A percentile compares a stretch with the other conserved stretches of the same genome.
Conservation (phyloP, 1,284 basidiomycete species). For the Pholiota adiposa region DNA sequence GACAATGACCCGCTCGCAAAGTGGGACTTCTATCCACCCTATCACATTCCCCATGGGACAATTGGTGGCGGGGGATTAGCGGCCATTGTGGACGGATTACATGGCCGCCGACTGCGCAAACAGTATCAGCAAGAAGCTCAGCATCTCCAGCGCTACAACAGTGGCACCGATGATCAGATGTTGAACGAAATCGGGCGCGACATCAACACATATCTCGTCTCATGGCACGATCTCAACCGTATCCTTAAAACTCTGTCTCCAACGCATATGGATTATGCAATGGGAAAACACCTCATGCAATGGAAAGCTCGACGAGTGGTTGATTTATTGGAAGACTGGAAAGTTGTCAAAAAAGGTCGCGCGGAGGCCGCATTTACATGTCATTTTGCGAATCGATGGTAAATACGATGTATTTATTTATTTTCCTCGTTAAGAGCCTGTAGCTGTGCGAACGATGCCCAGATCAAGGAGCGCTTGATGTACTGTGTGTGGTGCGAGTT, state of each 20-base stretch:
- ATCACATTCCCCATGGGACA: background rate
- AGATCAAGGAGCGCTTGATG: no score
- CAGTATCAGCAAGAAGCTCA: background rate
- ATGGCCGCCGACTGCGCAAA: background rate
- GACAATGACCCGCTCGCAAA: background rate
- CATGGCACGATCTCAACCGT: background rate
- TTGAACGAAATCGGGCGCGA: background rate
- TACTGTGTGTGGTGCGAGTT: no score
- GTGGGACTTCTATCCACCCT: conserved; percentile 6
- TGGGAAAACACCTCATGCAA: background rate
- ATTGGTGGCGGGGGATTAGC: background rate
- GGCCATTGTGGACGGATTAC: background rate
- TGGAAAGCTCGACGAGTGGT: background rate
- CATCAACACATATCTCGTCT: background rate
- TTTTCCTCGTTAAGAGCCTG: no score
- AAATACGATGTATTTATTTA: no score
- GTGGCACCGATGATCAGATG: background rate
- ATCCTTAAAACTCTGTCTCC: background rate
- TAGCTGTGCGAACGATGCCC: no score
- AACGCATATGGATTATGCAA: background rate
- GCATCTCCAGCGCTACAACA: background rate
- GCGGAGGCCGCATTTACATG: background rate
- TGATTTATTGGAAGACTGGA: background rate
- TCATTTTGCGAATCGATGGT: background rate
- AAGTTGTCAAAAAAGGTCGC: background rate